Evolutionary conservation across 208 protist species (phyloP).

Genomic region (Porcisia hertigi): DNA sequence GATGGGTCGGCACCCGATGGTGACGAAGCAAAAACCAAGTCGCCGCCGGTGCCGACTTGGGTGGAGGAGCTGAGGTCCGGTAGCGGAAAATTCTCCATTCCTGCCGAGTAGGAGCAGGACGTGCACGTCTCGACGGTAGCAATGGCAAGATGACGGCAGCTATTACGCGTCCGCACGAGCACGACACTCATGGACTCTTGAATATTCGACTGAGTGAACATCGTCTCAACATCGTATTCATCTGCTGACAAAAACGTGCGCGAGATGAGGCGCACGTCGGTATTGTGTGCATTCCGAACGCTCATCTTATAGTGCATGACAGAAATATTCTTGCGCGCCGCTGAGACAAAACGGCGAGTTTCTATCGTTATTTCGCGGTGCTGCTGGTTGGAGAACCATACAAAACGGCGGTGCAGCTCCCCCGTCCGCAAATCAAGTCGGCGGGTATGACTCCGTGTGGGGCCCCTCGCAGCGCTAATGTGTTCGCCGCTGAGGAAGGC

Average conservation of each 20-base stretch:
- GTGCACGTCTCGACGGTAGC: conserved; percentile 64
- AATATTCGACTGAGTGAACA: conserved; percentile 55
- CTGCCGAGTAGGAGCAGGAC: conserved; percentile 26
- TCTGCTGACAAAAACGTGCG: conserved; percentile 49
- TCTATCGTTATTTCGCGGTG: conserved; percentile 80
- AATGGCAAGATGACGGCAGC: conserved; percentile 80
- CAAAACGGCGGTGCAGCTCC: conserved; percentile 66
- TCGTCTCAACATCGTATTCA: conserved; percentile 67
- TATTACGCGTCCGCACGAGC: conserved; percentile 79
- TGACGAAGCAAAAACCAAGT: conserved; percentile 20
- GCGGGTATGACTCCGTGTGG: conserved; percentile 56
- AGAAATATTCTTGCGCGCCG: conserved; percentile 66
- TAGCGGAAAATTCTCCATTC: conserved; percentile 9
- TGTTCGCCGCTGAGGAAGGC: conserved; percentile 84
- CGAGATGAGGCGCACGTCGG: conserved; percentile 85
- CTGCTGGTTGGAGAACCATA: conserved; percentile 75
- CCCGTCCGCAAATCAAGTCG: conserved; percentile 76
- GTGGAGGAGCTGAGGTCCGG: conserved; percentile 10
- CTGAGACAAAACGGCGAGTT: conserved; percentile 70
- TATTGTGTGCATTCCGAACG: conserved; percentile 81
- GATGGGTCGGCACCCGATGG: conserved; percentile 8
- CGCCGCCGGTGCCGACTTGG: conserved; percentile 1
- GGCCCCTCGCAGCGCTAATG: conserved; percentile 63
- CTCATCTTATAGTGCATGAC: conserved; percentile 67
- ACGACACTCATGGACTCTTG: conserved; percentile 74